Base-by-base conservation (phyloP, 495 filamentous ascomycete genomes). In the Stereocaulon alpinum region DNA sequence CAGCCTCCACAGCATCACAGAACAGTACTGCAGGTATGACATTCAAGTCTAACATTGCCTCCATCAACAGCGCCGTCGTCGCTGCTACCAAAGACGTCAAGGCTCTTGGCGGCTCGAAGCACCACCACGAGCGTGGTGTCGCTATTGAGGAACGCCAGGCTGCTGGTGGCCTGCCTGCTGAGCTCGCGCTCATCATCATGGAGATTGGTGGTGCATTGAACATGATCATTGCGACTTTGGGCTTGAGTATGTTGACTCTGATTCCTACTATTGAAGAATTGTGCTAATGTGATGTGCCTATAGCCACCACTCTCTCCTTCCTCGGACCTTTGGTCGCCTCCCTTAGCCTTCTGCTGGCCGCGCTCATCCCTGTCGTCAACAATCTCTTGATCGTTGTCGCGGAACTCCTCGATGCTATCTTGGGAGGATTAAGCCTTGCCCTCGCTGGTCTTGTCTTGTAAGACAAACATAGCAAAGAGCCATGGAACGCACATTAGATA, bases 181-280 rank as follows among this genome's bases (percentile, higher is more conserved):
- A 57, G 24, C 22, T 62, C 27, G 54, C 45, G 2, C 3, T 62
- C 22, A 42, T 62, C 2, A 40, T 58, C 27, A 22, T 42, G 20
- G 60, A 62, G 40, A 45, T 62, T 52, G 60, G 60, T 22, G 60
- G 60, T 17, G 40, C 60, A 32, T 17, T 62, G 18, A 61, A 53
- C 40, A 34, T 61, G 7, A 59, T 66, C 20, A 53, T 63, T 58
- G 48, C 62, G 29, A 51, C 52, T 1, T 30, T 68, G 37, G 55
- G 64, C 7, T 32, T 66, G 62, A 49, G 62, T 65, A 41, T 42
- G 60, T 58, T 47, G 10, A 12, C n/a, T 15, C 20, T 2, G 14
- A 6, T 30, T n/a, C 20, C 3, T 40, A 12, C 20, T 20, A 20
- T 22, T 12, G 55, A 27, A 18, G 9, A 0, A 12, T 12, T 27